phyloP scores from a whole-genome alignment of 2,329 filamentous ascomycete genomes.

The Aureobasidium sp. region DNA sequence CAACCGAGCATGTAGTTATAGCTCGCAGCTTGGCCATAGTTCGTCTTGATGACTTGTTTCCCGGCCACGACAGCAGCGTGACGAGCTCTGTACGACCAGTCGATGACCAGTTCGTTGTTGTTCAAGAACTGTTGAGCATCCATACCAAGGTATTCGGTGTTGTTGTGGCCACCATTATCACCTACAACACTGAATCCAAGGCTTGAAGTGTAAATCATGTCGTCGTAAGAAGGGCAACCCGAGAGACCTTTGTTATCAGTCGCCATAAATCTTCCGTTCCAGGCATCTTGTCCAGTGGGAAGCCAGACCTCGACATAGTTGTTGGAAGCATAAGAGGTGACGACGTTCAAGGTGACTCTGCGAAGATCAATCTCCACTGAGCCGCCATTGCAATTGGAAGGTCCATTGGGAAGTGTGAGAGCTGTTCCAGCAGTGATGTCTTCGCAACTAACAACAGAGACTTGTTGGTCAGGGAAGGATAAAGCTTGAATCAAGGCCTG shows the following conservation, averaged over 20 bases:
- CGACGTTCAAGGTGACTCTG: not conserved
- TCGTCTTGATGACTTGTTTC: constrained; percentile 29
- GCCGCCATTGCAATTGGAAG: not conserved
- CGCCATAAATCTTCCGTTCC: constrained; percentile 19
- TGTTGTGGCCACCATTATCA: constrained; percentile 27
- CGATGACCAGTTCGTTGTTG: constrained; percentile 27
- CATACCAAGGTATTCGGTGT: not conserved
- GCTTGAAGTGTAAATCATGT: constrained; percentile 27
- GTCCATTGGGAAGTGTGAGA: not conserved
- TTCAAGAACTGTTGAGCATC: constrained; percentile 26
- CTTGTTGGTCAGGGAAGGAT: not conserved
- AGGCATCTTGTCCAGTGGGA: constrained; percentile 23
- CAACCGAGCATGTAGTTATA: constrained; percentile 53
- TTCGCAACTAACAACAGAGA: not conserved
- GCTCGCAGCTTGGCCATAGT: constrained; percentile 32
- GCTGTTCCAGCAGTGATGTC: constrained; percentile 1
- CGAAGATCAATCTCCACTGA: not conserved
- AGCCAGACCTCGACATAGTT: constrained; percentile 37
- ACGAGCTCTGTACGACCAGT: constrained; percentile 28
- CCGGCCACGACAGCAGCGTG: constrained; percentile 27
- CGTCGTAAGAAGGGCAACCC: constrained; percentile 28
- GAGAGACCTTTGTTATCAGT: constrained; percentile 30
- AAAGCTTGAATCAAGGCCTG: not conserved
- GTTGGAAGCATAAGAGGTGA: not conserved
- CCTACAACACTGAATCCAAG: constrained; percentile 29